Evolutionary conservation across 768 basidiomycete species (phyloP).

Genomic region (Neoboletus subvelutipes): DNA sequence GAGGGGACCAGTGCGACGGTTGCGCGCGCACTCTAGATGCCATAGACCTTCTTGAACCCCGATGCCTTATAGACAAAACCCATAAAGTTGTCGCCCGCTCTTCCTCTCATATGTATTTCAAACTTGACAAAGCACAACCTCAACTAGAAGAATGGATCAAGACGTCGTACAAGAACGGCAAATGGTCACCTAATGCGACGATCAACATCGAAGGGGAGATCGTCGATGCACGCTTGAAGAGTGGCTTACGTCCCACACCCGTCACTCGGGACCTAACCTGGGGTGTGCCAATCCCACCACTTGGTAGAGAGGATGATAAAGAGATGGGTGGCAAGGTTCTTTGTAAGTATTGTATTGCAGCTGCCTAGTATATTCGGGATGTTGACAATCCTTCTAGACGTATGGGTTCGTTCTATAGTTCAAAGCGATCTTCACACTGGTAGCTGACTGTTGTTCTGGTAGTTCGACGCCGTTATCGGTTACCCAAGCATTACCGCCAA

Average conservation of each 20-base stretch:
- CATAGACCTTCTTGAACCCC: constrained; percentile 90
- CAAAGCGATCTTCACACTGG: background rate
- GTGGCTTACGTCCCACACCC: constrained; percentile 84
- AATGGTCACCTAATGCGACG: constrained; percentile 92
- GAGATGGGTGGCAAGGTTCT: constrained; percentile 95
- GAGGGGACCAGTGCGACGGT: constrained; percentile 96
- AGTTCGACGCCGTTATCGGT: constrained; percentile 97
- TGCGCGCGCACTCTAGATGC: constrained; percentile 93
- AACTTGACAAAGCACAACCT: constrained; percentile 80
- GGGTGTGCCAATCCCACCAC: constrained; percentile 90
- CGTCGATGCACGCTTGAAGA: constrained; percentile 83
- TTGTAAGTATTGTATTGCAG: constrained; percentile 65
- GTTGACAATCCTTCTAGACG: constrained; percentile 51
- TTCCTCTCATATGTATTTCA: constrained; percentile 91
- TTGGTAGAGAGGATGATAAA: constrained; percentile 67
- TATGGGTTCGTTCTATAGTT: constrained; percentile 68
- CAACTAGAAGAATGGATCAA: constrained; percentile 87
- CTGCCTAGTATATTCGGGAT: constrained; percentile 2
- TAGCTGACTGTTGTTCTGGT: constrained; percentile 6
- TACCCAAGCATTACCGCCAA: constrained; percentile 97
- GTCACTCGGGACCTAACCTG: constrained; percentile 93
- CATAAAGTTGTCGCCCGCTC: constrained; percentile 74
- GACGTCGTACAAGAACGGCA: constrained; percentile 71
- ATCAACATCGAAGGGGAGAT: constrained; percentile 87
- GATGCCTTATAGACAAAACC: constrained; percentile 82